Evolutionary conservation across 2,329 filamentous ascomycete species (phyloP), one percentile per base, ranked within the genome.

Genomic region (Colletotrichum spaethianum): DNA sequence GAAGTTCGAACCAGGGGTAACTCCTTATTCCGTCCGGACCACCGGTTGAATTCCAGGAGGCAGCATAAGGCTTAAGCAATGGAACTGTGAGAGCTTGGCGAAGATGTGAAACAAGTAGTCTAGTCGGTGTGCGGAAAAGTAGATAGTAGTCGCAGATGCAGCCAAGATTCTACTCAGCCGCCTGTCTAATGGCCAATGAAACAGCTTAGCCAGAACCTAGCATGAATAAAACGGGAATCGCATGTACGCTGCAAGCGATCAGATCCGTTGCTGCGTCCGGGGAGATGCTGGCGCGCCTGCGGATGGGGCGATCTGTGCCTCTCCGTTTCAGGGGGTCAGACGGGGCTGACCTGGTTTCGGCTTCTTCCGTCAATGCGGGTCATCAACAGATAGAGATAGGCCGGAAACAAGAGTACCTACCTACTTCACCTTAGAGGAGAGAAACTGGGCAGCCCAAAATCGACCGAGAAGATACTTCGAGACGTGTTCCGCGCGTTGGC

Each of bases 341-440:
- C 52, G 28, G 59, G 57, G 57, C 59, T 53, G 28, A 40, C 48
- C 42, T 46, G 33, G 46, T 61, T 33, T 33, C 44, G 8, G 33
- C 31, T 12, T 20, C 36, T 71, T 14, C 31, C 46, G 68, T 67
- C 63, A 57, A 56, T 67, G 68, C 68, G 63, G 42, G 33, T n/a
- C 38, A 31, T 40, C 42, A 12, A 59, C 14, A 56, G 28, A 36
- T 5, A n/a, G 63, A 28, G 48, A 14, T 4, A n/a, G 55, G n/a
- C 18, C 18, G 7, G 4, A 23, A 28, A 28, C 9, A 14, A 50
- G 40, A 23, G 20, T 20, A n/a, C n/a, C 11, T 28, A 38, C 20
- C 11, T 20, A 23, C 42, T 12, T 3, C n/a, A 20, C 16, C 8
- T 26, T 6, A 40, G 23, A 56, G 23, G 8, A 36, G 14, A 26